Base-by-base conservation (phyloP, 441 rosid species). In the Gossypium davidsonii region DNA sequence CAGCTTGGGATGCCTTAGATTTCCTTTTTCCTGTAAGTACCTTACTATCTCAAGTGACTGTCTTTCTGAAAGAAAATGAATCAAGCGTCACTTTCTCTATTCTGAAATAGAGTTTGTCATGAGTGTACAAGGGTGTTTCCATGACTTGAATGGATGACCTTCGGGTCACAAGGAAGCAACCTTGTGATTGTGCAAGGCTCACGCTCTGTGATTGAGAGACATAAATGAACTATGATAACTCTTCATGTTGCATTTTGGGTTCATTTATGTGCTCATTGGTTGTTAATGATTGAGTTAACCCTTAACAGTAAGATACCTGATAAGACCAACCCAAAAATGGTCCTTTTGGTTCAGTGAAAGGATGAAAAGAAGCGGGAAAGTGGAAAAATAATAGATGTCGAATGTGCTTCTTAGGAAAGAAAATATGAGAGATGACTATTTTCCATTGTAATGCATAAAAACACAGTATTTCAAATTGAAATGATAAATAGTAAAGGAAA, bases 1-100 rank as follows among this genome's bases (percentile, higher is more conserved):
- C 99, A 48, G 97, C 97, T 20, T 95, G 99, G 99, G 97, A 88
- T 74, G 84, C 98, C 64, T 84, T 95, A 65, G 97, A 95, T 84
- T 86, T 84, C 18, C 97, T 95, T 74, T 96, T 88, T 70, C 99
- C 99, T 0, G 99, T 93, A 72, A 93, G 99, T 89, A 72, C 51
- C 63, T 60, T 42, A 6, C 55, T 23, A 34, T n/a, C 28, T 67
- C 23, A 44, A 15, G 15, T 3, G 23, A 67, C 6, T 1, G 17
- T 66, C 59, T 26, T 67, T 28, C 6, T 9, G 25, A 26, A 26
- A 26, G 23, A 51, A 67, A 9, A n/a, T 6, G n/a, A 66, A 66
- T 4, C 23, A 23, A 34, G 18, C 15, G 37, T 58, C 55, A 15
- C 55, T 46, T 10, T 39, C 26, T 6, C 4, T 49, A 3, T 25